Conservation (phyloP, 2,329 filamentous ascomycete genomes). For the Penicillium sp. region DNA sequence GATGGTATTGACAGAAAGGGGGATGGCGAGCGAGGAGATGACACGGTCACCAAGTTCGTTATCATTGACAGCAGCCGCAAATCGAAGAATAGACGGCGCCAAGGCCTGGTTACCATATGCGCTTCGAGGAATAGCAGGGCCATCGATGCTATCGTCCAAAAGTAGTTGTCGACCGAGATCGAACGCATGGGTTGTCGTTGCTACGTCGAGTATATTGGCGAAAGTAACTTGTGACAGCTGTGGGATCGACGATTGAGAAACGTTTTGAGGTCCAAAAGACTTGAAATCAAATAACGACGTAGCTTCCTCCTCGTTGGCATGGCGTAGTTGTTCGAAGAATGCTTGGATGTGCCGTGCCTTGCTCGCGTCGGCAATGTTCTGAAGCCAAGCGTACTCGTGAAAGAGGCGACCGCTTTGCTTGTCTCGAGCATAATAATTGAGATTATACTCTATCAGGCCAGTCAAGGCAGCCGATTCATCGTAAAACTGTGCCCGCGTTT, state of each 20-base stretch:
- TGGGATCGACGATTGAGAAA: slow-evolving; percentile 34
- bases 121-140: slow-evolving; percentile 50
- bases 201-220: slow-evolving; percentile 52
- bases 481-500: slow-evolving; percentile 32
- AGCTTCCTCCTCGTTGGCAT: slow-evolving; percentile 10
- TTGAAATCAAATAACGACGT: slow-evolving; percentile 20
- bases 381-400: slow-evolving; percentile 33
- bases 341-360: slow-evolving; percentile 35
- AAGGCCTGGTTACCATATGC: slow-evolving; percentile 51
- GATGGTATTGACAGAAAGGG: slow-evolving; percentile 36
- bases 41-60: slow-evolving; percentile 30
- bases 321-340: slow-evolving; percentile 29
- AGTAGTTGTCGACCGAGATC: slow-evolving; percentile 56
- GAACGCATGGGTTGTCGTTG: slow-evolving; percentile 47
- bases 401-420: slow-evolving; percentile 31
- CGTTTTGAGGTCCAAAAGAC: slow-evolving; percentile 14
- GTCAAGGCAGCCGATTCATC: slow-evolving; percentile 35
- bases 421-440: slow-evolving; percentile 27
- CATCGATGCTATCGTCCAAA: slow-evolving; percentile 53
- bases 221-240: slow-evolving; percentile 49
- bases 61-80: slow-evolving; percentile 53
- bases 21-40: slow-evolving; percentile 31
- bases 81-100: slow-evolving; percentile 54
- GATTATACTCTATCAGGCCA: slow-evolving; percentile 35
- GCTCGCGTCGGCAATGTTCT: slow-evolving; percentile 37